Conservation (phyloP, 202 grass and related monocot species). For the Schoenoplectus tabernaemontani region DNA sequence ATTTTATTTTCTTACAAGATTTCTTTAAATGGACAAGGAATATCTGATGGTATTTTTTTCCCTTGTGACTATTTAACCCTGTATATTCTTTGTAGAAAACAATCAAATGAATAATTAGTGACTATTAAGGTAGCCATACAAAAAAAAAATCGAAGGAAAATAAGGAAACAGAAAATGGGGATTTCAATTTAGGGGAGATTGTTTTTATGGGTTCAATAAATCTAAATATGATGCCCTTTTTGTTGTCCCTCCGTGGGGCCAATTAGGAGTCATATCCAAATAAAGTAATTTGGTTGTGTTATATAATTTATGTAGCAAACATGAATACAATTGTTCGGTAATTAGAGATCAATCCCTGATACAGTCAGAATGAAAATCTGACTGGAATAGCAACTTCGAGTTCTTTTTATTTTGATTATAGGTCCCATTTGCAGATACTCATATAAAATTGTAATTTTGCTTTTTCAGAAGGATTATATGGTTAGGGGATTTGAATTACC, state of each 20-base stretch:
- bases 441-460: conserved; percentile 2
- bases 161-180: background rate
- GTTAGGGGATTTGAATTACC: conserved; percentile 95
- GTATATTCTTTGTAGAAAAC: background rate
- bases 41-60: background rate
- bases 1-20: background rate
- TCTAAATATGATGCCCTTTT: background rate
- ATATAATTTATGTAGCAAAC: background rate
- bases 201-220: background rate
- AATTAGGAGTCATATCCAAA: background rate
- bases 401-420: background rate
- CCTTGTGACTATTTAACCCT: background rate
- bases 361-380: background rate
- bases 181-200: background rate
- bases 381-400: background rate
- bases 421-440: background rate
- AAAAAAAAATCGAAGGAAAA: background rate
- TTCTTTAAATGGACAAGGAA: background rate
- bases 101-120: background rate
- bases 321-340: background rate
- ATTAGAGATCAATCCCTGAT: background rate
- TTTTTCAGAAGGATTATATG: conserved; percentile 89
- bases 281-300: background rate
- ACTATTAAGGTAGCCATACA: background rate
- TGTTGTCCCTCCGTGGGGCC: background rate